Evolutionary conservation across 2,329 filamentous ascomycete genomes (phyloP), one percentile per base, ranked within the genome.

Genomic region (Gnomoniopsis smithogilvyi): DNA sequence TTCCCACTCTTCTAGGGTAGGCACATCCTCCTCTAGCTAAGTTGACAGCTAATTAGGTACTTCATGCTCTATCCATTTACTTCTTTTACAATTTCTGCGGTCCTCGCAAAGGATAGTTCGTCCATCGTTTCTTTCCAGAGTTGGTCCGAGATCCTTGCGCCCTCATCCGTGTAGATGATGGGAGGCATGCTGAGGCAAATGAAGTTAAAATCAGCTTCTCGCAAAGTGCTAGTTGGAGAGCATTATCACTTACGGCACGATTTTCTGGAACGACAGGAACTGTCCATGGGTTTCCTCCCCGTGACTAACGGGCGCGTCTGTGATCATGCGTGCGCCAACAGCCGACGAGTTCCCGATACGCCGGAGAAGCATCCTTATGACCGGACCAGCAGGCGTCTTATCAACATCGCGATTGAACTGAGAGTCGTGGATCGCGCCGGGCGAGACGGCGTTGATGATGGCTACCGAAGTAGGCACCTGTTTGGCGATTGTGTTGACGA

Each of bases 401-500:
- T 59, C 46, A 17, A 50, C 21, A 10, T 59, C 56, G 2, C 56
- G 51, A n/a, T 49, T 51, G 26, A 59, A 51, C 22, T 54, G 22
- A 7, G 56, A 54, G 45, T 54, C 56, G 22, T 41, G 34, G 34
- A 43, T n/a, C 36, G 19, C 19, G 24, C 43, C 43, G 15, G 53
- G 53, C 3, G 43, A 36, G 21, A 26, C 43, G 12, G 43, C 24
- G n/a, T 55, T 55, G 41, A 55, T 49, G 17, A 55, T 15, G 12
- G 53, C 41, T 12, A 49, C 11, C 4, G 53, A 48, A 15, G 53
- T 41, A 14, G 68, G 66, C 6, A 73, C 65, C 19, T 66, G 67
- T 19, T 67, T 66, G 1, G 60, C 61, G 14, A 74, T 59, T 53
- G 72, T 67, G 24, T 58, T 61, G 3, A 73, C 12, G 56, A 70